Conservation (phyloP, 768 basidiomycete species). For the Rhizopogon vinicolor region DNA sequence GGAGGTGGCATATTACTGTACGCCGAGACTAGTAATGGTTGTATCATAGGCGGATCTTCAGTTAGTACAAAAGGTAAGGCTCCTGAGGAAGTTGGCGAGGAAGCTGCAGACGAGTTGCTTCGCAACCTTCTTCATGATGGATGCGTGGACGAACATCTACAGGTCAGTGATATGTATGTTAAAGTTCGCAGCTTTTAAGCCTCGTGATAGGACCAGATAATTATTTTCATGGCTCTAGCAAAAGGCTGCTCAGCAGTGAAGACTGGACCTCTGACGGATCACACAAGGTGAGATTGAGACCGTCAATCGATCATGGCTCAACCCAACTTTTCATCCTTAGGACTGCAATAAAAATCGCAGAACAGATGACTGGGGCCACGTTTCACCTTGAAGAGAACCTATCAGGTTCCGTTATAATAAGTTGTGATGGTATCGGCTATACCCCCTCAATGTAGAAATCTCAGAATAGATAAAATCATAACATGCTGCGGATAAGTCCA, state of each 20-base stretch:
- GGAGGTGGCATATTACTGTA: conserved; percentile 73
- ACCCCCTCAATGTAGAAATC: conserved; percentile 13
- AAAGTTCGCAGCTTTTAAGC: neutral
- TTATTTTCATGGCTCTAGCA: conserved; percentile 73
- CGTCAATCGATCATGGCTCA: neutral
- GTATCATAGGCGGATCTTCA: conserved; percentile 65
- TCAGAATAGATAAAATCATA: conserved; percentile 20
- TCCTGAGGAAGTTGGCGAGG: conserved; percentile 46
- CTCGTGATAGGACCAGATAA: conserved; percentile 61
- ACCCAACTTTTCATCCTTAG: conserved; percentile 18
- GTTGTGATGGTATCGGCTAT: conserved; percentile 65
- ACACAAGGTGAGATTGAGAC: conserved; percentile 48
- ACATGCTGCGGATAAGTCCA: conserved; percentile 3
- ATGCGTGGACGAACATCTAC: conserved; percentile 64
- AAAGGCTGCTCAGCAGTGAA: conserved; percentile 55
- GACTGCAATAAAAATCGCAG: conserved; percentile 70
- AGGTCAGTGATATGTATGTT: conserved; percentile 32
- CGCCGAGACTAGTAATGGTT: conserved; percentile 69
- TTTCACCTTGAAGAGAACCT: conserved; percentile 50
- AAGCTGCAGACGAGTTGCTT: conserved; percentile 57
- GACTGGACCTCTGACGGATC: conserved; percentile 55
- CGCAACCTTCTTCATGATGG: conserved; percentile 58
- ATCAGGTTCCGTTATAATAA: conserved; percentile 39
- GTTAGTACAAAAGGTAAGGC: conserved; percentile 49
- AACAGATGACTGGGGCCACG: conserved; percentile 61